Evolutionary conservation across 805 yeast genomes (phyloP), one percentile per base, ranked within the genome.

Genomic region (Candida wancherniae): DNA sequence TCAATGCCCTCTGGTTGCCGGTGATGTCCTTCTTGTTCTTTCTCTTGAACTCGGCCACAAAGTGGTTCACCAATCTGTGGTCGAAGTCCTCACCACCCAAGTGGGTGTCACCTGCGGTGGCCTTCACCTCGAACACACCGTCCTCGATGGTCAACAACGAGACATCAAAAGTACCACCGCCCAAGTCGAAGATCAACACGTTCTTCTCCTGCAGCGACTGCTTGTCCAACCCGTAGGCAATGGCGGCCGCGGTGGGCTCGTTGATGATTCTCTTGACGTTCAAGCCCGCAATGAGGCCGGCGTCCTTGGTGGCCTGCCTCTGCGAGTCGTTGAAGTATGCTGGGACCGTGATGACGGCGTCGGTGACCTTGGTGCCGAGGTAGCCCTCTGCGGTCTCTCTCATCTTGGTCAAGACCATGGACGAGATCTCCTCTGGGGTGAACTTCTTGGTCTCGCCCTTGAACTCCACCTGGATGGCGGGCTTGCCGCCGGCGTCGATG

Each of bases 81-180:
- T 90, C 97, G 67, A 90, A 90, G 72, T 88, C 97, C 73, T 88
- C 96, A 80, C 97, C 97, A 75, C 97, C 97, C 42, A 40, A 38
- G 29, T 40, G 45, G 10, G 45, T 40, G 53, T 83, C 94, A 43
- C 80, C 92, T 62, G 94, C 92, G 53, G 82, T 85, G 34, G 95
- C 88, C 66, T 82, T 75, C 34, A 85, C 95, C 69, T 85, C 95
- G 55, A 85, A 85, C 38, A 86, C 87, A 67, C 95, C 95, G 47
- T 80, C 84, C 57, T 86, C 95, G 57, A 85, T 85, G 24, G 92
- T 75, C 55, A 85, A 73, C 32, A 85, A 67, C 3, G 95, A 85
- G 15, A 85, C 95, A 77, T 85, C 95, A 47, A 85, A 87, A 46
- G 97, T 87, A 73, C 97, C 97, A 66, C 97, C 97, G 75, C 97